Conservation (phyloP, 2,329 filamentous ascomycete genomes). For the Leptographium radiaticola region DNA sequence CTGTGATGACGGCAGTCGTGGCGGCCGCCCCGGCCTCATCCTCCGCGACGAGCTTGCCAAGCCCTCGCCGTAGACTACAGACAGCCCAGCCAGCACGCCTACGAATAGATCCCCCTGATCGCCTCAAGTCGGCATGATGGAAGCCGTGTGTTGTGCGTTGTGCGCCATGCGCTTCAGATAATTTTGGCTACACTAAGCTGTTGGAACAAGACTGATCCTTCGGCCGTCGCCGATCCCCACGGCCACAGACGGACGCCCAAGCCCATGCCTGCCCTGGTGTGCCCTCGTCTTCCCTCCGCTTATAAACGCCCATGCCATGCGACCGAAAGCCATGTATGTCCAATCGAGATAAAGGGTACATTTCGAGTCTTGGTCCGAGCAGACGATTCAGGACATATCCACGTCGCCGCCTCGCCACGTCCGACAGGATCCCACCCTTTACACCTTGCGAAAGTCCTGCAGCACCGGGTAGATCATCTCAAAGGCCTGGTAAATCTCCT, state of each 20-base stretch:
- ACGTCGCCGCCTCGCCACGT: no score
- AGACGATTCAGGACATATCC: no score
- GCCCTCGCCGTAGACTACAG: neutral
- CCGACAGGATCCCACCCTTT: constrained; percentile 7
- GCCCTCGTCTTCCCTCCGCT: neutral
- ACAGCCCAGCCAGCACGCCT: no score
- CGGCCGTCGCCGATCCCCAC: neutral
- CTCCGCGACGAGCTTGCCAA: constrained; percentile 29
- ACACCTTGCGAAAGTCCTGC: constrained; percentile 54
- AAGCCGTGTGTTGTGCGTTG: neutral
- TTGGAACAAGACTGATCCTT: neutral
- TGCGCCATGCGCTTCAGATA: neutral
- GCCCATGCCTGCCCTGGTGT: neutral
- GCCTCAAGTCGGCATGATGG: neutral
- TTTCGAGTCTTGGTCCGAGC: neutral
- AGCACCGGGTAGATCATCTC: constrained; percentile 96
- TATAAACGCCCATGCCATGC: constrained; percentile 45
- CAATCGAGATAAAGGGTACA: constrained; percentile 12
- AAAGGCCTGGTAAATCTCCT: constrained; percentile 95
- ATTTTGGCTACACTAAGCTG: neutral
- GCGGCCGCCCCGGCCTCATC: constrained; percentile 31
- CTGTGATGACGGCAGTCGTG: constrained; percentile 41
- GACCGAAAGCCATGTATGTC: constrained; percentile 29
- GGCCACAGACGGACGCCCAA: neutral
- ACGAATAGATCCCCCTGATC: no score